Percentiles rank a stretch among this genome's conserved stretches.
Conservation (phyloP, 768 basidiomycete species). For the Ramaria sp. region DNA sequence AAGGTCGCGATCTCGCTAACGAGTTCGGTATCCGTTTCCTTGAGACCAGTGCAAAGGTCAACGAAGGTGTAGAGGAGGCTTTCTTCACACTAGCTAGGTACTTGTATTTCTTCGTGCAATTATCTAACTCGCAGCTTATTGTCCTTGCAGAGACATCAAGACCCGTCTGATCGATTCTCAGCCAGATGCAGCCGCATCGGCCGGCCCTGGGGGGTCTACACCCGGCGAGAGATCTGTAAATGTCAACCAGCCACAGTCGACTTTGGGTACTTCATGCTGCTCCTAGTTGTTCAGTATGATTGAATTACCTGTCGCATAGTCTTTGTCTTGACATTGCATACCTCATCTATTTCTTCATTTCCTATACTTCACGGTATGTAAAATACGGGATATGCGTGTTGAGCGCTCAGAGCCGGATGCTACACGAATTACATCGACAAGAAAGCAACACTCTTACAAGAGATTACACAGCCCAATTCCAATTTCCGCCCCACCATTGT, state of each 20-base stretch:
- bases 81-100: slow-evolving; percentile 96
- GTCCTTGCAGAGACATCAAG: slow-evolving; percentile 77
- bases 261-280: background rate
- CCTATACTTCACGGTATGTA: background rate
- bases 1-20: slow-evolving; percentile 83
- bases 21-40: slow-evolving; percentile 95
- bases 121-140: background rate
- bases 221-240: background rate
- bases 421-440: background rate
- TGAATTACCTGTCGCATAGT: background rate
- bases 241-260: slow-evolving; percentile 1
- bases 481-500: slow-evolving; percentile 90
- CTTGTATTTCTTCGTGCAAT: slow-evolving; percentile 17
- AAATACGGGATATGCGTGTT: background rate
- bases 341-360: background rate
- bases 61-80: slow-evolving; percentile 96
- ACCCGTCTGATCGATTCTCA: slow-evolving; percentile 92
- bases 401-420: background rate
- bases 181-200: slow-evolving; percentile 40
- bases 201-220: slow-evolving; percentile 19
- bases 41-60: slow-evolving; percentile 96
- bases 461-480: slow-evolving; percentile 36
- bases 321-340: slow-evolving; percentile 1
- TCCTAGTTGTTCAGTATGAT: background rate
- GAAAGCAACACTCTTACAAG: background rate